Base-by-base conservation (phyloP, 2,329 filamentous ascomycete genomes). In the Fusarium algeriense region DNA sequence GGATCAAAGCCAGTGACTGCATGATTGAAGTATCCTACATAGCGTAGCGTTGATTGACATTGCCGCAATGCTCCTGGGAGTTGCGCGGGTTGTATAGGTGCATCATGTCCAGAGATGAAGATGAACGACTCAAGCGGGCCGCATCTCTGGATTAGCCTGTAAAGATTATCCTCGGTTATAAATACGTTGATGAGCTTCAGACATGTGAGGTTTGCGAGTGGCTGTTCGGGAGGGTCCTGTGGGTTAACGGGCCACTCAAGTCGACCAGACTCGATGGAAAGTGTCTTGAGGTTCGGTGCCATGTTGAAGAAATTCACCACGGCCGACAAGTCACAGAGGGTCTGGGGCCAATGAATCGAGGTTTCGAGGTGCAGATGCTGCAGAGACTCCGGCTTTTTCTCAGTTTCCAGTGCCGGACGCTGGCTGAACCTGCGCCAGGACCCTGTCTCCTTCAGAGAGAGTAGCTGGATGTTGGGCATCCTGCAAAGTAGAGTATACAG, bases 331-430 rank as follows among this genome's bases (percentile, higher is more conserved):
- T 37, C 17, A 11, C 20, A 8, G 7, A 1, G 10, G 28, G 28
- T 10, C 7, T 3, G 15, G 2, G 1, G 6, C 1, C 2, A 5
- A 1, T 2, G 7, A 2, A 1, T 0, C 10, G 20, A 14, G 6
- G 3, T 38, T 50, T 26, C 3, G 20, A 52, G 48, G 48, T 52
- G 48, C 0, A 52, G 48, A n/a, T 52, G 26, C 26, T 34, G 48
- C 48, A 52, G 9, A 38, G n/a, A 23, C 15, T n/a, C 12, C 7
- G 38, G 17, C 17, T 11, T 52, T 8, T 37, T 11, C 20, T n/a
- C 12, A 5, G 0, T 2, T 52, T n/a, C 11, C 0, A 8, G 11
- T 37, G 17, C 12, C 9, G 37, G 30, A 30, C 8, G 30, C 4
- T 12, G 20, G 11, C 20, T 8, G 17, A 0, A 30, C 6, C 12